These are phyloP conservation scores for Striga hermonthica DNA, from an alignment of 305 asterid genomes.

Conservation along the genomic window DNA sequence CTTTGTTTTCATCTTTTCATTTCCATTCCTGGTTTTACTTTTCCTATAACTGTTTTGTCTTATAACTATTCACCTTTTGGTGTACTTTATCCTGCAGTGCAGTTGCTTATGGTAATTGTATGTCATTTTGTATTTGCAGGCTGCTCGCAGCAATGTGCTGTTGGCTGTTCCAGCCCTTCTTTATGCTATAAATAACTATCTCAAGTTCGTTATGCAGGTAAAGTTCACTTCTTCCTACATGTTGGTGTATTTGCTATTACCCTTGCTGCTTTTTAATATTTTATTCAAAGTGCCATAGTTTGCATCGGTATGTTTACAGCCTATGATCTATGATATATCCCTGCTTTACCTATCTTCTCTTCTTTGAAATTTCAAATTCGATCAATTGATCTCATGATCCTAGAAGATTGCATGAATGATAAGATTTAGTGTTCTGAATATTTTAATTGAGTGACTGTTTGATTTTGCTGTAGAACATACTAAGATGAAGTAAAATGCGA, in stretches of 20 bases:
- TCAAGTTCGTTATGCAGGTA: conserved; percentile 89
- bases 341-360: neutral
- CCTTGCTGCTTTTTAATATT: conserved; percentile 9
- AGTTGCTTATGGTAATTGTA: conserved; percentile 27
- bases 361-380: conserved; percentile 6
- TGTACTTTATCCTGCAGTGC: conserved; percentile 16
- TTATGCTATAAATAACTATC: conserved; percentile 81
- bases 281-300: conserved; percentile 17
- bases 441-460: neutral
- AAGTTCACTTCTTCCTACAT: conserved; percentile 23
- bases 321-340: neutral
- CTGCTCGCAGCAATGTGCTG: conserved; percentile 70
- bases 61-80: too few relatives aligned
- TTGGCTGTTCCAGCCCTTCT: conserved; percentile 88
- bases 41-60: too few relatives aligned
- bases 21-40: too few relatives aligned
- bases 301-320: neutral
- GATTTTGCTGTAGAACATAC: neutral
- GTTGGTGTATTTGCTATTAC: neutral
- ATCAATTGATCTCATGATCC: conserved; percentile 15
- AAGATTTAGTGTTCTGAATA: neutral
- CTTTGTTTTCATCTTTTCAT: neutral
- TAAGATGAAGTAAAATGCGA: too few relatives aligned
- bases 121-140: conserved; percentile 46
- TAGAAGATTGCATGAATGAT: conserved; percentile 5